Evolutionary conservation across 2,329 filamentous ascomycete species (phyloP), one percentile per base, ranked within the genome.

Genomic region (Rhytidhysteron rufulum): DNA sequence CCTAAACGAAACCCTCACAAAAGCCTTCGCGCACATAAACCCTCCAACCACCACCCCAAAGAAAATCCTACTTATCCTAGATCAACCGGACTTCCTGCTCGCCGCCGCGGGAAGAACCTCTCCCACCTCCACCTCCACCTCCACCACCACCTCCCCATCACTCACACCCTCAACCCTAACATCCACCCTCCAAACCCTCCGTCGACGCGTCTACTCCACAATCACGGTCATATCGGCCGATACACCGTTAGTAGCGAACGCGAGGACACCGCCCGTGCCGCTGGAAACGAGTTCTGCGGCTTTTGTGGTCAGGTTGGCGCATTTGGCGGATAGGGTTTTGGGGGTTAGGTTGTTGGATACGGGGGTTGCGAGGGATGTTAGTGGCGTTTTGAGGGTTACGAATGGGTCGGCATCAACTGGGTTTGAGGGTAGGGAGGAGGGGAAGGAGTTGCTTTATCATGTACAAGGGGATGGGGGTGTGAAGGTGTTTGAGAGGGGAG

Each of bases 301-400:
- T n/a, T 78, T 95, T 43, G 67, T 85, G 16, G 71, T 89, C 25
- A 78, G 78, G 5, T 67, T 85, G 47, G 86, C 85, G n/a, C 88
- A 96, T 60, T 76, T 80, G 53, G 87, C 89, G 7, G 69, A 78
- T n/a, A 72, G 78, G 47, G 75, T 91, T 3, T 67, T 95, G 53
- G 80, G 86, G 45, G 69, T 93, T 42, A 74, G 90, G 38, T 75
- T 83, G 56, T 65, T 97, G 45, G 89, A 95, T 57, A 95, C 89
- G 0, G 91, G 91, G 1, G 82, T 83, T n/a, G 90, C 91, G 47
- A 83, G 78, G 60, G 91, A 96, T 66, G 87, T 97, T 22, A 95
- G 87, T 66, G 91, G 91, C 3, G 88, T 95, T 31, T 57, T 96
- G 47, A 78, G 89, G 50, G 74, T 93, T 36, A 90, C 85, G 32